phyloP scores from a whole-genome alignment of 495 filamentous ascomycete genomes.

The Lasiosphaeria hispida region DNA sequence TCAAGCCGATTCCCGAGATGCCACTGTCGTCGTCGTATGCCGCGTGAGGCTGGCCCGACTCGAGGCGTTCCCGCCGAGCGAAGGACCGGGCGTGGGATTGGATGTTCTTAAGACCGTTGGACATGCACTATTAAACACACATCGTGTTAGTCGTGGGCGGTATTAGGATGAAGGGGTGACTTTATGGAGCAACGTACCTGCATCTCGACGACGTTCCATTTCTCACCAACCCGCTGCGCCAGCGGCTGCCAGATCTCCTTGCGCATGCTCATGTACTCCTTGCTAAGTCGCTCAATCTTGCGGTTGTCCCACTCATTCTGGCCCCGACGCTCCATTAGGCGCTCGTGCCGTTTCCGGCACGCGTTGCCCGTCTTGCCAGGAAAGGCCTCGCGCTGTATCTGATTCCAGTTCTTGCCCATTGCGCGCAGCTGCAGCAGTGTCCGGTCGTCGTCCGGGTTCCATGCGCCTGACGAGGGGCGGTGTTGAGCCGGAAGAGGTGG shows the following conservation, averaged over 20 bases:
- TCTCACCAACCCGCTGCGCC: slow-evolving; percentile 60
- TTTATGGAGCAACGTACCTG: slow-evolving; percentile 54
- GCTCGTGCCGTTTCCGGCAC: slow-evolving; percentile 74
- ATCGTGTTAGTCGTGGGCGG: slow-evolving; percentile 1
- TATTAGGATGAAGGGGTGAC: neutral
- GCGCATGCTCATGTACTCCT: slow-evolving; percentile 65
- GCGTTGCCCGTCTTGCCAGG: slow-evolving; percentile 73
- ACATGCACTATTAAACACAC: slow-evolving; percentile 48
- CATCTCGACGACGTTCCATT: slow-evolving; percentile 66
- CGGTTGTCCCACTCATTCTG: slow-evolving; percentile 66
- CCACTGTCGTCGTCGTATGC: slow-evolving; percentile 51
- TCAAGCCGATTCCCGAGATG: slow-evolving; percentile 48
- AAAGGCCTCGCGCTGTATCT: slow-evolving; percentile 67
- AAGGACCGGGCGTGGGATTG: slow-evolving; percentile 51
- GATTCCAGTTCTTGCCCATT: slow-evolving; percentile 67
- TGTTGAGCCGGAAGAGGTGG: slow-evolving; percentile 36
- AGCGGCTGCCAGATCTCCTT: slow-evolving; percentile 70
- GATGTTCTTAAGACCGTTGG: slow-evolving; percentile 58
- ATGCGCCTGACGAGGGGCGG: slow-evolving; percentile 55
- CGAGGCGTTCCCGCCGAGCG: slow-evolving; percentile 51
- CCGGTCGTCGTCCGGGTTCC: slow-evolving; percentile 64
- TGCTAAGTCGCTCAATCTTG: slow-evolving; percentile 63
- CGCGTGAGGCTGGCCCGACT: slow-evolving; percentile 37
- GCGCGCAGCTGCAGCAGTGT: slow-evolving; percentile 59
- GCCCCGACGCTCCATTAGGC: slow-evolving; percentile 64